These are phyloP conservation scores for Serendipita sp. DNA, from an alignment of 1,284 basidiomycete species.

Conservation along the genomic window DNA sequence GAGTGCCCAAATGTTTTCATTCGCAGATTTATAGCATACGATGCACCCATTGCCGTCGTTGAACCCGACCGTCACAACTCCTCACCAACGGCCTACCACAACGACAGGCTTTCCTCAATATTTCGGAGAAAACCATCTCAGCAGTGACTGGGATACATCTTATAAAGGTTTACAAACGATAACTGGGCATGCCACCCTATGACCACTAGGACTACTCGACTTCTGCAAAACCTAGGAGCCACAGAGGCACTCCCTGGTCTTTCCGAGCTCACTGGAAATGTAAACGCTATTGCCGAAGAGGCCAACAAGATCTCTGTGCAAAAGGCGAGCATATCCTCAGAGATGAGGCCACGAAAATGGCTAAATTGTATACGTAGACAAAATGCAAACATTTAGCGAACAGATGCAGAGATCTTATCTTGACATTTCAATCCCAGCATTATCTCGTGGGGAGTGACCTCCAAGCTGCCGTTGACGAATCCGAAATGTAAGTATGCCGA, in stretches of 20 bases:
- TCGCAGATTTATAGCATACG: too few species aligned
- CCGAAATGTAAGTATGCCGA: conserved; percentile 22
- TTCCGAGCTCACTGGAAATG: conserved; percentile 25
- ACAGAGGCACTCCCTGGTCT: conserved; percentile 31
- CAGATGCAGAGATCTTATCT: conserved; percentile 28
- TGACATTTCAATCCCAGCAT: conserved; percentile 18
- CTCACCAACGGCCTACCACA: too few species aligned
- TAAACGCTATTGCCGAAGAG: conserved; percentile 28
- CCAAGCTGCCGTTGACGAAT: conserved; percentile 28
- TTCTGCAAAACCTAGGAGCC: conserved; percentile 28
- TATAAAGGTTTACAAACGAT: too few species aligned
- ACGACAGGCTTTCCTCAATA: too few species aligned
- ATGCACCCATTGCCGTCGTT: too few species aligned
- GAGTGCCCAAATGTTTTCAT: too few species aligned
- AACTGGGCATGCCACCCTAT: neutral
- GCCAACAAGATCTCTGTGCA: conserved; percentile 32
- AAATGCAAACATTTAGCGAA: conserved; percentile 28
- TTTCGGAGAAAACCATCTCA: too few species aligned
- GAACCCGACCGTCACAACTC: too few species aligned
- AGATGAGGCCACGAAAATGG: neutral
- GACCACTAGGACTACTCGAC: conserved; percentile 13
- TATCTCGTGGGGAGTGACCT: conserved; percentile 27
- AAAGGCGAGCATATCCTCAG: conserved; percentile 24
- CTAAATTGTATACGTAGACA: conserved; percentile 20
- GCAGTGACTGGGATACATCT: neutral